A percentile compares a stretch with the other conserved stretches of the same genome.
Evolutionary conservation across 495 filamentous ascomycete genomes (phyloP).

Genomic region (Aspergillus affinis): DNA sequence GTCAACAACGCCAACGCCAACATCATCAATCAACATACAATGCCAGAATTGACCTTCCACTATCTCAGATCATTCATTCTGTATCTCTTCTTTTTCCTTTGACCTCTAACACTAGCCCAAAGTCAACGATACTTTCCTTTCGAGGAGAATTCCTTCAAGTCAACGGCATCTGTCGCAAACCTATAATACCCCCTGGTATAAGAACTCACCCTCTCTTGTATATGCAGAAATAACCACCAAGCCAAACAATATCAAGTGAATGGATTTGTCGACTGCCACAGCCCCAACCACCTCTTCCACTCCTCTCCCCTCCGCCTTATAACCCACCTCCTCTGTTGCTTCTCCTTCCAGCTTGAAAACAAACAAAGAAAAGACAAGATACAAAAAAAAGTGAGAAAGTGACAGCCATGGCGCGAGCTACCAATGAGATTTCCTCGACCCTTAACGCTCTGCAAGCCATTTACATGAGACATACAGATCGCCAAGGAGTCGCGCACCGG

Average conservation of each 20-base stretch:
- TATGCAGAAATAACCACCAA: not conserved
- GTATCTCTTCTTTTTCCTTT: not conserved
- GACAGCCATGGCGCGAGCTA: not conserved
- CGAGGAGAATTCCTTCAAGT: not conserved
- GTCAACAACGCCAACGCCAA: not conserved
- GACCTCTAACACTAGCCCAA: not conserved
- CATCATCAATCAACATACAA: not conserved
- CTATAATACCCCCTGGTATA: not conserved
- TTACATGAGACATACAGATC: slow-evolving; percentile 1
- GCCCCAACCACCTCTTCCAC: not conserved
- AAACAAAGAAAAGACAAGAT: not conserved
- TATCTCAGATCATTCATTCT: not conserved
- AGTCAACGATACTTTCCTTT: not conserved
- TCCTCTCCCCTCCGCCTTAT: not conserved
- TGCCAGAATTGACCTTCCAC: not conserved
- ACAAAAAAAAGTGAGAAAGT: not conserved
- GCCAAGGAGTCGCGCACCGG: slow-evolving; percentile 1
- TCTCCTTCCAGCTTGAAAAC: not conserved
- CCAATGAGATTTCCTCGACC: not conserved
- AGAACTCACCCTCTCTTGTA: not conserved
- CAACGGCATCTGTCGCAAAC: not conserved
- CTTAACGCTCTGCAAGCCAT: slow-evolving; percentile 12
- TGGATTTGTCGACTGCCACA: not conserved
- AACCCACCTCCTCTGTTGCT: too few relatives aligned
- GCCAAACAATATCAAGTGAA: not conserved